These are phyloP conservation scores for Candida neerlandica DNA, from an alignment of 1,139 yeast genomes.

Conservation along the genomic window DNA sequence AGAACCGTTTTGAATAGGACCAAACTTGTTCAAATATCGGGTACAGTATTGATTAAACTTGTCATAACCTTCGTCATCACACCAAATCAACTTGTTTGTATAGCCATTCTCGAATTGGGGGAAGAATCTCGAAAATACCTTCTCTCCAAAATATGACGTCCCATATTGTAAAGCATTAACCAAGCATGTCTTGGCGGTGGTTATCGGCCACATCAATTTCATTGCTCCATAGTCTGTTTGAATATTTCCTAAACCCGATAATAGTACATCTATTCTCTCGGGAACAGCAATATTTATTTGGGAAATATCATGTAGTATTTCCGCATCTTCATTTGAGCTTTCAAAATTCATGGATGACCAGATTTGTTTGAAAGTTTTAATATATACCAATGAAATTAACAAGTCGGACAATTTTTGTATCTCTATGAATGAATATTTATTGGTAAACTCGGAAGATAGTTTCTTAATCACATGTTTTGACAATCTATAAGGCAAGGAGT, in stretches of 20 bases:
- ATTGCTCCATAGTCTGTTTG: conserved; percentile 6
- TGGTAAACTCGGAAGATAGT: neutral
- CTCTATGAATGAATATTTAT: neutral
- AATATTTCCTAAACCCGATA: conserved; percentile 11
- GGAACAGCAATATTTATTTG: conserved; percentile 9
- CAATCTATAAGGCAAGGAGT: conserved; percentile 7
- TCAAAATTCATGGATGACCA: conserved; percentile 8
- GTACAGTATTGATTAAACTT: conserved; percentile 6
- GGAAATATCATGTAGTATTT: conserved; percentile 2
- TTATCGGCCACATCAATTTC: conserved; percentile 10
- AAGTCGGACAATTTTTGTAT: conserved; percentile 4
- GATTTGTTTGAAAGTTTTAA: conserved; percentile 10
- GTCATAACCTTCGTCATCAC: conserved; percentile 10
- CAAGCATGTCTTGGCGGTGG: conserved; percentile 9
- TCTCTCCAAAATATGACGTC: conserved; percentile 10
- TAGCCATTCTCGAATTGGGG: conserved; percentile 9
- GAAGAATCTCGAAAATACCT: conserved; percentile 8
- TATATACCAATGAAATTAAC: conserved; percentile 5
- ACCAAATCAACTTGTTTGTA: conserved; percentile 6
- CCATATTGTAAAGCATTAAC: conserved; percentile 12
- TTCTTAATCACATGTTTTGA: conserved; percentile 8
- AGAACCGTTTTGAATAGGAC: neutral
- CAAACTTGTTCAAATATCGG: conserved; percentile 8
- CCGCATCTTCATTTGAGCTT: neutral
- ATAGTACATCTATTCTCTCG: conserved; percentile 10